phyloP scores from a whole-genome alignment of 331 rosid species.

The Quercus tomentella region DNA sequence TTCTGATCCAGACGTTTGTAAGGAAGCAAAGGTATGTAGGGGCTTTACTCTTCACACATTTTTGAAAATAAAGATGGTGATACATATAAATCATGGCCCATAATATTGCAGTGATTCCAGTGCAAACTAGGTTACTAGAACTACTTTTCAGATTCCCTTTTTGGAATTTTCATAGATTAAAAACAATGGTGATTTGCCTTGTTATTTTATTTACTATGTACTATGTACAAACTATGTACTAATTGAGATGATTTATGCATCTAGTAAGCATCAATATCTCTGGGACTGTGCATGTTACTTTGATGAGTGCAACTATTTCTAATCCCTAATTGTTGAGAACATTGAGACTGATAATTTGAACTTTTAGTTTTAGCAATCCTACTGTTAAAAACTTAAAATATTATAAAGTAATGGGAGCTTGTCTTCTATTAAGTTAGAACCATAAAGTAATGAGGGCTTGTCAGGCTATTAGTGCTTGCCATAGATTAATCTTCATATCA shows the following conservation, averaged over 20 bases:
- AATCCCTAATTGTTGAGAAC: too few species aligned
- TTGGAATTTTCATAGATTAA: neutral
- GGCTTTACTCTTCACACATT: neutral
- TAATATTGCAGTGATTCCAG: neutral
- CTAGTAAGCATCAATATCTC: neutral
- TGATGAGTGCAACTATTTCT: too few species aligned
- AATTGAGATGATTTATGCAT: neutral
- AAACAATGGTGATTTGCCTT: neutral
- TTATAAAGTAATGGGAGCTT: neutral
- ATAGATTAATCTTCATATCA: neutral
- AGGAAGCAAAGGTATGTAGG: neutral
- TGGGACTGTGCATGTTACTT: neutral
- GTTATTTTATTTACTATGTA: neutral
- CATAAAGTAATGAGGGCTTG: neutral
- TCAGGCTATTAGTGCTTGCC: neutral
- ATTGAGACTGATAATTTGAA: too few species aligned
- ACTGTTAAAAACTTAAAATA: too few species aligned
- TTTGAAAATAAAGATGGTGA: neutral
- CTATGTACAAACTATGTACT: too few species aligned
- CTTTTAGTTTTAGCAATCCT: too few species aligned
- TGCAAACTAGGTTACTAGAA: neutral
- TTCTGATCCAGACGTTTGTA: slow-evolving; percentile 11
- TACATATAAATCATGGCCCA: neutral
- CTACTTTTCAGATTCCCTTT: neutral
- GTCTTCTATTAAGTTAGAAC: neutral